Base-by-base conservation (phyloP, 805 yeast species). In the Candida suzukii region DNA sequence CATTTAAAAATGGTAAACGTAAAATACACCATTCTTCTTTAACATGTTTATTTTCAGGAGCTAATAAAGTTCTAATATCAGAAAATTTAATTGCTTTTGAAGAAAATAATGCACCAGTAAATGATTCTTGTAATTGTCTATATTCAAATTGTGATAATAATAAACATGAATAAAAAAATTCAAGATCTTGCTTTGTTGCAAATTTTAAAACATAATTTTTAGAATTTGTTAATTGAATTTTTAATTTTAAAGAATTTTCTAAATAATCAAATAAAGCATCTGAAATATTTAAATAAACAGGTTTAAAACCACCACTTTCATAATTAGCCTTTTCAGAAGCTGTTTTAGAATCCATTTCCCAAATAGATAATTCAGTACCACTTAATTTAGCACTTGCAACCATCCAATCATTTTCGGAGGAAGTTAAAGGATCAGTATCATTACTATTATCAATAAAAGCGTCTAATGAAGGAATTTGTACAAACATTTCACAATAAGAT, bases 181-280 rank as follows among this genome's bases (percentile, higher is more conserved):
- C 56, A 73, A 46, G 80, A 77, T 98, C 98, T 93, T 44, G 71
- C 70, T 41, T 71, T 78, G 42, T 80, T 77, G 38, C 76, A 80
- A 38, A 67, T 25, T 60, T 41, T 22, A 60, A 61, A 14, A 51
- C 51, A 84, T 63, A 90, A 97, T 43, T 91, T 22, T 51, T 41
- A 13, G 50, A 42, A 21, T 54, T 47, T 3, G 62, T 60, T 31
- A 63, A 41, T 5, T 47, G 35, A 24, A 62, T 51, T 13, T 45
- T 44, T 22, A 57, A 36, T 3, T 91, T 83, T 16, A 87, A 80
- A 11, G 42, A 35, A 14, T 44, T 45, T 8, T 42, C 37, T 13
- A 29, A 24, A 11, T 40, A 29, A 30, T 36, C 45, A 3, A 41
- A 38, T 14, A 38, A 3, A 38, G 68, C 61, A 53, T 78, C 83